phyloP scores from a whole-genome alignment of 768 basidiomycete species.

The Leccinum sublutescens region DNA sequence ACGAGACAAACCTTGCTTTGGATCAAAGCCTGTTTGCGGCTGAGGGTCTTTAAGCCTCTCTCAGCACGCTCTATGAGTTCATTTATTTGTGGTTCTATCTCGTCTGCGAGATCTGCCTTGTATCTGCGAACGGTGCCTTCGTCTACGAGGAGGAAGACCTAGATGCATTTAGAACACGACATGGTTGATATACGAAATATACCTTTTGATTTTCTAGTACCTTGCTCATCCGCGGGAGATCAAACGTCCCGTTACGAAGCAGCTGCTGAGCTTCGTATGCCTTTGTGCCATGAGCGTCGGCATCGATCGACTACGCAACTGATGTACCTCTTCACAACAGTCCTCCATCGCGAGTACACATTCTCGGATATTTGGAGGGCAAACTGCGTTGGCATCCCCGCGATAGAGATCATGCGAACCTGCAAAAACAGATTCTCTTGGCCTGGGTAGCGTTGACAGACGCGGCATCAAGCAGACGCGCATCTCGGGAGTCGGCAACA shows the following conservation, averaged over 20 bases:
- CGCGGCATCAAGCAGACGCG: conserved; percentile 38
- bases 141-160: conserved; percentile 76
- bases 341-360: conserved; percentile 79
- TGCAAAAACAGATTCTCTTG: conserved; percentile 68
- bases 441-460: conserved; percentile 46
- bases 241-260: conserved; percentile 66
- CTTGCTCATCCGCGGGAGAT: conserved; percentile 68
- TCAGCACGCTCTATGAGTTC: conserved; percentile 73
- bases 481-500: conserved; percentile 8
- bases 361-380: conserved; percentile 70
- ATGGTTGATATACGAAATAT: conserved; percentile 12
- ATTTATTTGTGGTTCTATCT: conserved; percentile 77
- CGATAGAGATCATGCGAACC: conserved; percentile 65
- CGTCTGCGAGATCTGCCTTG: conserved; percentile 72
- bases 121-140: conserved; percentile 72
- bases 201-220: conserved; percentile 70
- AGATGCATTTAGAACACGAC: conserved; percentile 5
- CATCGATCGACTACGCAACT: not conserved
- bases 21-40: conserved; percentile 60
- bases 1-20: conserved; percentile 55
- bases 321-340: conserved; percentile 70
- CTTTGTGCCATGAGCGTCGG: conserved; percentile 33
- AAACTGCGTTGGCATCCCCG: conserved; percentile 60
- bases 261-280: conserved; percentile 67
- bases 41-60: conserved; percentile 58